These are phyloP conservation scores for Auricularia auricula-judae DNA, from an alignment of 768 basidiomycete species.

Conservation along the genomic window DNA sequence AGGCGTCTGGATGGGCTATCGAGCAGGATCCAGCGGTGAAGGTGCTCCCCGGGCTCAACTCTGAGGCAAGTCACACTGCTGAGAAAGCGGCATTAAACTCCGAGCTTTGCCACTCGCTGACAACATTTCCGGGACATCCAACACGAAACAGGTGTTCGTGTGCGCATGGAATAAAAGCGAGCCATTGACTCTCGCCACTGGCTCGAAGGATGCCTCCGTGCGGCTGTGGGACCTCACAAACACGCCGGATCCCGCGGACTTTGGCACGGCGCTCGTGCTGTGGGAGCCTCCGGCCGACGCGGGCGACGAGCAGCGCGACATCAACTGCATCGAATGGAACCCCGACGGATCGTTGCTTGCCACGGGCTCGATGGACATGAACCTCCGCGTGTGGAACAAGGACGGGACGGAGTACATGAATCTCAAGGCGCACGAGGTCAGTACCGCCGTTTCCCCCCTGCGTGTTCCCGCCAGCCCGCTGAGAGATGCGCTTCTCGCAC, in stretches of 20 bases:
- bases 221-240: constrained; percentile 48
- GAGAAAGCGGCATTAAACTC: background rate
- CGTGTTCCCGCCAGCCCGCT: constrained; percentile 5
- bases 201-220: constrained; percentile 68
- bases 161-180: constrained; percentile 67
- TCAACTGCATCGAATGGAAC: constrained; percentile 74
- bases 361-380: constrained; percentile 65
- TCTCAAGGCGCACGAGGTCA: constrained; percentile 44
- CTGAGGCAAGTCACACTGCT: background rate
- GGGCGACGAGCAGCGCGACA: constrained; percentile 35
- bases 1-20: background rate
- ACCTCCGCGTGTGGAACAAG: constrained; percentile 55
- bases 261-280: constrained; percentile 22
- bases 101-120: background rate
- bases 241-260: background rate
- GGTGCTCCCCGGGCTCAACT: background rate
- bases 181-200: constrained; percentile 53
- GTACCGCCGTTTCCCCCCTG: constrained; percentile 5
- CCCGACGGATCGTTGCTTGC: constrained; percentile 61
- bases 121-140: background rate
- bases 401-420: constrained; percentile 55
- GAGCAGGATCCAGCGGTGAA: background rate
- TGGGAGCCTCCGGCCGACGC: constrained; percentile 30
- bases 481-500: constrained; percentile 16
- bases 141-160: constrained; percentile 52